These are phyloP conservation scores for Ophiostoma australiae DNA, from an alignment of 2,329 filamentous ascomycete species.

Conservation along the genomic window DNA sequence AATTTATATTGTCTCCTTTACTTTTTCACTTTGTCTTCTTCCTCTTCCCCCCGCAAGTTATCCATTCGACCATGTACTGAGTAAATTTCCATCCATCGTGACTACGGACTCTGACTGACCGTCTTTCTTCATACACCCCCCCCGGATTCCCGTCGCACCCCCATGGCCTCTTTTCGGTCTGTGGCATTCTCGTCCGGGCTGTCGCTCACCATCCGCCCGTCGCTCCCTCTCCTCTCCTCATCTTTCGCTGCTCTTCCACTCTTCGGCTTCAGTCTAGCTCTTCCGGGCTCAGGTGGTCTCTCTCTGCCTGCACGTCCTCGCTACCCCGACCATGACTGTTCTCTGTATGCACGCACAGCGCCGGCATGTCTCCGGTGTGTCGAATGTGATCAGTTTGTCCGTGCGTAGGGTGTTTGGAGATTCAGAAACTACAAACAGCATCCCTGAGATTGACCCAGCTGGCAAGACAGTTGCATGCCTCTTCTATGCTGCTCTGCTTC, in stretches of 20 bases:
- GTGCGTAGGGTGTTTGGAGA: background rate
- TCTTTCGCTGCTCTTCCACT: background rate
- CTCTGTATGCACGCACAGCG: background rate
- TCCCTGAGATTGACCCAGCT: too few species aligned
- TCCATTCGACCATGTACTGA: background rate
- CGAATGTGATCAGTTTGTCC: background rate
- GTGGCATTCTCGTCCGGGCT: background rate
- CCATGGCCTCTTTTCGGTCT: background rate
- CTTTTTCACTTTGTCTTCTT: background rate
- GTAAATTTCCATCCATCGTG: background rate
- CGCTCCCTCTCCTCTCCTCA: background rate
- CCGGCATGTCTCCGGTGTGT: conserved; percentile 4
- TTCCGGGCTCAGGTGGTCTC: background rate
- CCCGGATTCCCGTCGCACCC: background rate
- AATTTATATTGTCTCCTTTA: background rate
- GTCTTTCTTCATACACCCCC: conserved; percentile 7
- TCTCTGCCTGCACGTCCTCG: background rate
- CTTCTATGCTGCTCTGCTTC: background rate
- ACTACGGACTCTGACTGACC: conserved; percentile 3
- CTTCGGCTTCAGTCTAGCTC: conserved; percentile 9
- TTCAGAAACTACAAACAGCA: too few species aligned
- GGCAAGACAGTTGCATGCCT: background rate
- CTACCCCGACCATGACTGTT: background rate
- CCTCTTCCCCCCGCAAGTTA: background rate
- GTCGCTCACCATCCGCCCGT: background rate